Conservation (phyloP, 148 eudicot species). For the Rhododendron henanense region DNA sequence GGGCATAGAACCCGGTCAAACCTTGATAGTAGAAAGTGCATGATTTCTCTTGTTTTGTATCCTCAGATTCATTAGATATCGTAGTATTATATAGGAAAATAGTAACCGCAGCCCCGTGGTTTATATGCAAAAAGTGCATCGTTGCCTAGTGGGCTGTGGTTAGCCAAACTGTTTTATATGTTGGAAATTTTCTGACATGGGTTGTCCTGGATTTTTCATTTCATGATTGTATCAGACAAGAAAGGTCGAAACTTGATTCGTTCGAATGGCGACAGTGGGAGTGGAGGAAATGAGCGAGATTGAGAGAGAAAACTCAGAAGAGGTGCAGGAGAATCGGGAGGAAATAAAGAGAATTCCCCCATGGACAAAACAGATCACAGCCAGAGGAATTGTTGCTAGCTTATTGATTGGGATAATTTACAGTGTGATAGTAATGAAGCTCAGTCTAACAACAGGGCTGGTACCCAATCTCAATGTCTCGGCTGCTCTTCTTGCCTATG, state of each 20-base stretch:
- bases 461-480: constrained; percentile 80
- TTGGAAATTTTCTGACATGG: not conserved
- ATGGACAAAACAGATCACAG: constrained; percentile 64
- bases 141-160: not conserved
- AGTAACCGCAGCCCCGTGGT: no score
- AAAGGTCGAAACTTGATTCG: not conserved
- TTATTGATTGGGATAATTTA: constrained; percentile 56
- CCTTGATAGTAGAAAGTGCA: no score
- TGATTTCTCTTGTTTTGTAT: not conserved
- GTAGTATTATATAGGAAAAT: no score
- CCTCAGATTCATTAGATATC: not conserved
- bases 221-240: constrained; percentile 3
- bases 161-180: not conserved
- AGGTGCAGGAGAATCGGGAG: constrained; percentile 16
- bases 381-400: constrained; percentile 61
- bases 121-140: no score
- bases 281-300: constrained; percentile 20
- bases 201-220: not conserved
- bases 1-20: no score
- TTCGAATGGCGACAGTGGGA: constrained; percentile 17
- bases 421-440: constrained; percentile 75
- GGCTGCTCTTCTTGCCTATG: constrained; percentile 73
- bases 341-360: constrained; percentile 44
- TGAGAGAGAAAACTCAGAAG: constrained; percentile 18
- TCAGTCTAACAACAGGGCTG: constrained; percentile 70